These are phyloP conservation scores for Kwoniella mangroviensis DNA, from an alignment of 768 basidiomycete genomes.

Conservation along the genomic window DNA sequence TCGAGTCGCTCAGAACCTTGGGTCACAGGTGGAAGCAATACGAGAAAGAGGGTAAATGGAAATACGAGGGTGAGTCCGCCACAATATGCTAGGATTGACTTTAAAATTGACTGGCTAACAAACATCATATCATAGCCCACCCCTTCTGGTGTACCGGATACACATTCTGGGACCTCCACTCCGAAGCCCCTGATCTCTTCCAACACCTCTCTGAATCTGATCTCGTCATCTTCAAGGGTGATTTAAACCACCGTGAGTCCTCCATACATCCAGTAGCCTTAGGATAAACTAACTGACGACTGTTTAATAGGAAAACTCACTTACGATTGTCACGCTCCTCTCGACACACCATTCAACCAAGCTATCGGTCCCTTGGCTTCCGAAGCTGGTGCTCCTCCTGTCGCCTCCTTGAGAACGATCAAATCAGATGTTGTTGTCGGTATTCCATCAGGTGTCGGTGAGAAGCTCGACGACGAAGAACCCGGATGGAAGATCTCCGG, in stretches of 20 bases:
- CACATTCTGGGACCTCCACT: slow-evolving; percentile 66
- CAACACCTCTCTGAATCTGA: slow-evolving; percentile 86
- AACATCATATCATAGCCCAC: slow-evolving; percentile 32
- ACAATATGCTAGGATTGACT: too few relatives aligned
- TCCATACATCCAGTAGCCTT: neutral
- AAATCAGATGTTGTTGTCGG: slow-evolving; percentile 92
- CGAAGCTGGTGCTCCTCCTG: slow-evolving; percentile 80
- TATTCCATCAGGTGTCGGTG: slow-evolving; percentile 63
- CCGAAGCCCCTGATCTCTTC: slow-evolving; percentile 66
- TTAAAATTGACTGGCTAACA: too few relatives aligned
- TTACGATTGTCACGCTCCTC: slow-evolving; percentile 59
- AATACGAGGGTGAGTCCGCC: slow-evolving; percentile 67
- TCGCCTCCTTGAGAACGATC: slow-evolving; percentile 86
- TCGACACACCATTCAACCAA: slow-evolving; percentile 78
- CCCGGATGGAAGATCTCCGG: slow-evolving; percentile 97
- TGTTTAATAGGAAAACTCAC: slow-evolving; percentile 45
- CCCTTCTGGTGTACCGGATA: slow-evolving; percentile 77
- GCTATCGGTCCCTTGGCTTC: slow-evolving; percentile 93
- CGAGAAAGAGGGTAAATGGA: slow-evolving; percentile 88
- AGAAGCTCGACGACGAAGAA: slow-evolving; percentile 79
- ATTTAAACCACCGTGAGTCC: slow-evolving; percentile 88
- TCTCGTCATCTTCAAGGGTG: slow-evolving; percentile 91
- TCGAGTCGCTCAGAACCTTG: slow-evolving; percentile 77
- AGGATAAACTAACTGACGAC: neutral
- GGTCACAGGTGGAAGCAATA: slow-evolving; percentile 94